Percentiles rank a stretch among this genome's conserved stretches.
These are phyloP conservation scores for Pythium aristosporum DNA, from an alignment of 352 stramenopile genomes.

Conservation along the genomic window DNA sequence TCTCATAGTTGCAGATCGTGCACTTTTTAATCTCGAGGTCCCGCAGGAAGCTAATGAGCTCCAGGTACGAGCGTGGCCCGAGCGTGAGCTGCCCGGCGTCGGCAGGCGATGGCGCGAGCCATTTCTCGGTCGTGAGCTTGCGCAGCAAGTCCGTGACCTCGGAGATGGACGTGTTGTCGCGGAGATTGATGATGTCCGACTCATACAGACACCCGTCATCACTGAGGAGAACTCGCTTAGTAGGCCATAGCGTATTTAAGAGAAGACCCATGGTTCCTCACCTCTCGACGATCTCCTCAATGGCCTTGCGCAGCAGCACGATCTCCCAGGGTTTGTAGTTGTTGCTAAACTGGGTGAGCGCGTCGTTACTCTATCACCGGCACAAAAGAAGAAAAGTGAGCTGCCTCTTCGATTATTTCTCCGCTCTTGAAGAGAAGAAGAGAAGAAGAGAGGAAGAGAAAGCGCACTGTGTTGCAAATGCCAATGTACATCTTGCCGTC, in stretches of 20 bases:
- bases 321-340: conserved; percentile 86
- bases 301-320: conserved; percentile 77
- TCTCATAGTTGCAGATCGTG: conserved; percentile 71
- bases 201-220: conserved; percentile 66
- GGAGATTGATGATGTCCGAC: conserved; percentile 68
- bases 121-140: conserved; percentile 67
- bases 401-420: neutral
- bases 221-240: conserved; percentile 23
- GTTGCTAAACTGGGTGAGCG: conserved; percentile 67
- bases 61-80: conserved; percentile 65
- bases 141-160: conserved; percentile 67
- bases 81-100: conserved; percentile 52
- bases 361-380: conserved; percentile 59
- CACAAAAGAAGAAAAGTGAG: neutral
- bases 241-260: neutral
- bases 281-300: conserved; percentile 79
- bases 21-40: conserved; percentile 79
- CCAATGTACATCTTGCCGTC: conserved; percentile 81
- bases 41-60: conserved; percentile 71
- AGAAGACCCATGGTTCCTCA: conserved; percentile 9
- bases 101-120: conserved; percentile 49
- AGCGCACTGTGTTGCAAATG: conserved; percentile 70
- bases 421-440: neutral
- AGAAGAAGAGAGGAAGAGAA: no score
- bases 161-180: conserved; percentile 59